Conservation (phyloP, 2,329 filamentous ascomycete species). For the Didymella glomerata region DNA sequence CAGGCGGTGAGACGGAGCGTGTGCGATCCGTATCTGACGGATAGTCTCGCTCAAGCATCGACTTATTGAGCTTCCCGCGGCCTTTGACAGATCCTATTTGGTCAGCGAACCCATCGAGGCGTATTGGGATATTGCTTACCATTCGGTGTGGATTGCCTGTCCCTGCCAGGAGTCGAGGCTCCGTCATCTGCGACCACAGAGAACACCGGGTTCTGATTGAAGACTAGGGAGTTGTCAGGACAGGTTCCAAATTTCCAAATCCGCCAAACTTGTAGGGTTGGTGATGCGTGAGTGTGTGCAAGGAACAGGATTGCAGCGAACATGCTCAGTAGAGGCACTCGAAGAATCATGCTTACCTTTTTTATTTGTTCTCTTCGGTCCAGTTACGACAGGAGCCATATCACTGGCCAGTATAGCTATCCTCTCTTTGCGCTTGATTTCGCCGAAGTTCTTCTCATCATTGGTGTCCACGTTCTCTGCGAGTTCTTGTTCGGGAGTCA, state of each 20-base stretch:
- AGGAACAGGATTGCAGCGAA: background rate
- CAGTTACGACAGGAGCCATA: constrained; percentile 70
- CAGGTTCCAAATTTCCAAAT: background rate
- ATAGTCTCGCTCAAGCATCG: constrained; percentile 48
- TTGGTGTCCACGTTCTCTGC: constrained; percentile 77
- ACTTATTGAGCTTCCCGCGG: constrained; percentile 47
- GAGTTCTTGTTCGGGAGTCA: constrained; percentile 71
- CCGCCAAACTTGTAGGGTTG: background rate
- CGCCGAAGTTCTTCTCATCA: constrained; percentile 74
- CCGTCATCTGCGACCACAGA: constrained; percentile 53
- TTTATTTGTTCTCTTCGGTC: constrained; percentile 60
- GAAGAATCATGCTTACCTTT: constrained; percentile 48
- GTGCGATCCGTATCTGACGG: constrained; percentile 58
- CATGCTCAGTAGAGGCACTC: background rate
- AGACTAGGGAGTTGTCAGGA: constrained; percentile 37
- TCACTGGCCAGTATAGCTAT: constrained; percentile 77
- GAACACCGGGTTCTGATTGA: constrained; percentile 54
- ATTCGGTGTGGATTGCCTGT: constrained; percentile 52
- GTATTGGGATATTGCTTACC: constrained; percentile 27
- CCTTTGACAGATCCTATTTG: constrained; percentile 46
- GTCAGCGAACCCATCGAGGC: background rate
- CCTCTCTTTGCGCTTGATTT: constrained; percentile 76
- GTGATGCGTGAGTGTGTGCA: too few species aligned
- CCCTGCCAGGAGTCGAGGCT: constrained; percentile 50
- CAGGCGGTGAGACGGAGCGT: constrained; percentile 55